Base-by-base conservation (phyloP, 2,329 filamentous ascomycete species). In the Aspergillus thermomutatus region DNA sequence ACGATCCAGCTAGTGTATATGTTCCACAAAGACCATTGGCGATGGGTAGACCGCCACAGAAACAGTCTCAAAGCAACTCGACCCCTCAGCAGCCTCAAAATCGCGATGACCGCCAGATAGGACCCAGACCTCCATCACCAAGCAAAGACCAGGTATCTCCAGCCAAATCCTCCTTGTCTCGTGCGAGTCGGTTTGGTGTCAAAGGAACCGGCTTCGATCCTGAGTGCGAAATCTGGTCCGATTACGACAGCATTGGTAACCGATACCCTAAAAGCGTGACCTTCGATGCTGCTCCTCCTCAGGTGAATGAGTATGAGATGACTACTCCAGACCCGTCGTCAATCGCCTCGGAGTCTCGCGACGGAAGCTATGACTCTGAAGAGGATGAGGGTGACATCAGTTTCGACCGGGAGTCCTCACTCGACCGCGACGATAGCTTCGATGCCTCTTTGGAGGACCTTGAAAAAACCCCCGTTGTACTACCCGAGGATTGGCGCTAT, bases 281-380 rank as follows among this genome's bases (percentile, higher is more conserved):
- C 0, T 99, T 99, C 71, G 92, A 97, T 75, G 89, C 88, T 40
- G 92, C 91, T 1, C 93, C 93, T 23, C 94, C 94, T 25, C 90
- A 96, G 71, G 84, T 99, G 68, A 96, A 97, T 71, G 94, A 99
- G 76, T 99, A 97, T 73, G 94, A 97, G 76, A 92, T 97, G 89
- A 90, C 91, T 34, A 99, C 94, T 2, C 94, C 94, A 10, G 94
- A 97, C 69, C 85, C 95, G n/a, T 97, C 93, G 1, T 96, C 92
- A 0, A 82, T 95, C 25, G 91, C 90, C 26, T 93, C 90, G 50
- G 92, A 89, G 64, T 97, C 93, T 11, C 88, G 93, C 8, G 91
- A 97, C 69, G 91, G 92, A 45, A 97, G 93, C 77, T 97, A 90
- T 72, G 92, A 97, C 60, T 93, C 91, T 0, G 80, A 90, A 31